Conservation (phyloP, 345 rosid genomes). For the Streptanthus diversifolius region DNA sequence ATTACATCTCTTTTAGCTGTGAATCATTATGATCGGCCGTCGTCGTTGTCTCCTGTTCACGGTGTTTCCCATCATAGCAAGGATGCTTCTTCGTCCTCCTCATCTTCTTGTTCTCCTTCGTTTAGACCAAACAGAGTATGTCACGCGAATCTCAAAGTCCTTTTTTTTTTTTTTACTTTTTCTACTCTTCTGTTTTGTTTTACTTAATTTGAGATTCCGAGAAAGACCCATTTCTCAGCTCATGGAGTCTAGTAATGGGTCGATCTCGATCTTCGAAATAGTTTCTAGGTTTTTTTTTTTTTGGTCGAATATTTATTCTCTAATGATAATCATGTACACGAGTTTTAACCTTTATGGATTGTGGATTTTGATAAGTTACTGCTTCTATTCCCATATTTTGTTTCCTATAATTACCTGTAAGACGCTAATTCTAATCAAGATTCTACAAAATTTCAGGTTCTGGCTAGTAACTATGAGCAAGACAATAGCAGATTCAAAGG, state of each 20-base stretch:
- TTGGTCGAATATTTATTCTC: too few relatives aligned
- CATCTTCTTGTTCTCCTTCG: conserved; percentile 19
- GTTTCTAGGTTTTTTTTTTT: background rate
- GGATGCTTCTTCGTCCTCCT: conserved; percentile 19
- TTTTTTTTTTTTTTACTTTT: background rate
- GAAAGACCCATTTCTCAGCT: background rate
- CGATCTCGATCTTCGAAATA: conserved; percentile 10
- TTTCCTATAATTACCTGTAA: background rate
- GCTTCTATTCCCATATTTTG: background rate
- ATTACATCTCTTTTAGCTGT: conserved; percentile 5
- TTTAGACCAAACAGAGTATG: conserved; percentile 11
- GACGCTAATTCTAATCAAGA: background rate
- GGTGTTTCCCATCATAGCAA: conserved; percentile 20
- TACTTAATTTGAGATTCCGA: background rate
- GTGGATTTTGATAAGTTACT: too few relatives aligned
- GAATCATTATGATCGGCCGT: conserved; percentile 15
- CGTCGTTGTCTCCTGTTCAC: conserved; percentile 1
- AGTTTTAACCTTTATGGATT: too few relatives aligned
- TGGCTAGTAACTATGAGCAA: background rate
- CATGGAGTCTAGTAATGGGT: conserved; percentile 1
- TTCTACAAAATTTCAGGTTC: conserved; percentile 1
- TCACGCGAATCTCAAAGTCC: background rate
- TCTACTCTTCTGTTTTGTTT: background rate
- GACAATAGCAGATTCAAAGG: conserved; percentile 12
- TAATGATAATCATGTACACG: too few relatives aligned